phyloP scores from a whole-genome alignment of 768 basidiomycete genomes.

The Naganishia friedmannii region DNA sequence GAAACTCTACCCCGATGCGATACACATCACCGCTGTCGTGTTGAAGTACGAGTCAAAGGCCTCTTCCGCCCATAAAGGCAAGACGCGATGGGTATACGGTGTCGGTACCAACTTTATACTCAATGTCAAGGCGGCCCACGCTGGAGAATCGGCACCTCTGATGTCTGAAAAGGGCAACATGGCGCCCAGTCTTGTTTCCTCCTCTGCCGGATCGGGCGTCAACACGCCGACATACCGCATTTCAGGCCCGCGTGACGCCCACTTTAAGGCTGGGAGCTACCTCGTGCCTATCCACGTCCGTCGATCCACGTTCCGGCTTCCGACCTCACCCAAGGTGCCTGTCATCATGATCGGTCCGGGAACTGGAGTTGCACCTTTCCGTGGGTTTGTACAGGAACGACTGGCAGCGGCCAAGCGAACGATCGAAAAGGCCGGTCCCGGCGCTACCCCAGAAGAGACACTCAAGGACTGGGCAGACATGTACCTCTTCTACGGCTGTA shows the following conservation, averaged over 20 bases:
- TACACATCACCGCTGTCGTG: constrained; percentile 93
- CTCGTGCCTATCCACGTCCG: constrained; percentile 92
- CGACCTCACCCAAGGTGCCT: constrained; percentile 96
- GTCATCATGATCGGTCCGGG: constrained; percentile 99
- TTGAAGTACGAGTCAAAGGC: constrained; percentile 79
- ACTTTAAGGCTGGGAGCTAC: constrained; percentile 66
- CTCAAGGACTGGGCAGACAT: constrained; percentile 94
- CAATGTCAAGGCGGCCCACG: constrained; percentile 77
- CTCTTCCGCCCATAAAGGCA: constrained; percentile 57
- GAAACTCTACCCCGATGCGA: constrained; percentile 79
- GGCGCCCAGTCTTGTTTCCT: constrained; percentile 9
- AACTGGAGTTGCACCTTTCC: constrained; percentile 98
- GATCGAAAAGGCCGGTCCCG: constrained; percentile 89
- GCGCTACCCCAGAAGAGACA: constrained; percentile 56
- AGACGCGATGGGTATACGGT: constrained; percentile 71
- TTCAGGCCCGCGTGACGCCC: constrained; percentile 83
- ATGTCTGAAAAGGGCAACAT: constrained; percentile 52
- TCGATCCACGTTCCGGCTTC: constrained; percentile 91
- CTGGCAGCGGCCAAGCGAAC: constrained; percentile 92
- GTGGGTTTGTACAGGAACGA: constrained; percentile 96
- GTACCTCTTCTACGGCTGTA: constrained; percentile 94
- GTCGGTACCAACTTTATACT: constrained; percentile 92
- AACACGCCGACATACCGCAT: constrained; percentile 71
- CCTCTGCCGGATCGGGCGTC: constrained; percentile 36
- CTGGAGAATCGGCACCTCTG: constrained; percentile 57